phyloP scores from a whole-genome alignment of 2,329 filamentous ascomycete genomes.

The Neofusicoccum parvum region DNA sequence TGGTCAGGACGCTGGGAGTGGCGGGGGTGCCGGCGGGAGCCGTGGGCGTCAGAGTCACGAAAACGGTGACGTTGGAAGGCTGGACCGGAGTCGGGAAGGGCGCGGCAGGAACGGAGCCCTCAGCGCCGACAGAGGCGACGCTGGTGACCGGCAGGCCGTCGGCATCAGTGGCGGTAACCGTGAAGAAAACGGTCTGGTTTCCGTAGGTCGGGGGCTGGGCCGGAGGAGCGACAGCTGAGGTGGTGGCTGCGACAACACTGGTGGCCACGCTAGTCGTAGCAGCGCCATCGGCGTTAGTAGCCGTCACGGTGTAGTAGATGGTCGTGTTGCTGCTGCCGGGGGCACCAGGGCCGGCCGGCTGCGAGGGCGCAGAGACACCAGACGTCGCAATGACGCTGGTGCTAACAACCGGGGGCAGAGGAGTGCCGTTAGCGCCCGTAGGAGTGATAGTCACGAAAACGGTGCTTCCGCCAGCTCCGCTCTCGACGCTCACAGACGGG shows the following conservation, averaged over 20 bases:
- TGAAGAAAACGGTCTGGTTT: constrained; percentile 2
- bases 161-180: neutral
- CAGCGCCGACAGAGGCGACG: neutral
- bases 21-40: neutral
- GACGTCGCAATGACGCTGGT: neutral
- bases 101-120: neutral
- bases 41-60: constrained; percentile 2
- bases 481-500: neutral
- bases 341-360: neutral
- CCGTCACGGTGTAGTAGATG: constrained; percentile 1
- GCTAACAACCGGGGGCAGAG: constrained; percentile 6
- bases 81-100: neutral
- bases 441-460: neutral
- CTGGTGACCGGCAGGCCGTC: neutral
- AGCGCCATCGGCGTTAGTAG: neutral
- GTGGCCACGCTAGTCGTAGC: neutral
- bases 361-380: neutral
- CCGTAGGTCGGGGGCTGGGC: neutral
- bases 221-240: neutral
- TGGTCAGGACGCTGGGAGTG: constrained; percentile 5
- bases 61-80: constrained; percentile 6
- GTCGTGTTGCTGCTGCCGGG: neutral
- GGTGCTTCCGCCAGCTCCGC: neutral
- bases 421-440: neutral
- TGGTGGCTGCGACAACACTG: neutral